Conservation (phyloP, 1,139 yeast genomes). For the Candida sanyaensis region DNA sequence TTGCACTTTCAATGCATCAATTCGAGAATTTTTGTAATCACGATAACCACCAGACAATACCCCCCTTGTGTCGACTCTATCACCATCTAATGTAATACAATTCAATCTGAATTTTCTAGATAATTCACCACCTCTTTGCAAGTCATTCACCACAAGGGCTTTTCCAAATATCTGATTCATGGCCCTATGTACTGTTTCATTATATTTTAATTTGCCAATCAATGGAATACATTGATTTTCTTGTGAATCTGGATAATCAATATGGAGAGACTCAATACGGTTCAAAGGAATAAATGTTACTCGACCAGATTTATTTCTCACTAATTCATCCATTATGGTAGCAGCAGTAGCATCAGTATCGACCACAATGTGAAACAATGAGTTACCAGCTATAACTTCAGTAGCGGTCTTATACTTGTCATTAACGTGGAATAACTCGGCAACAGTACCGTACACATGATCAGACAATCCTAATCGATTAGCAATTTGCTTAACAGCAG, state of each 20-base stretch:
- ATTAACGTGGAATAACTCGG: slow-evolving; percentile 77
- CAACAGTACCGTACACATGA: slow-evolving; percentile 81
- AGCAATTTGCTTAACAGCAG: slow-evolving; percentile 63
- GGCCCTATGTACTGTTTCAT: slow-evolving; percentile 57
- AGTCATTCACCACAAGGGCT: slow-evolving; percentile 73
- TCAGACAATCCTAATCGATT: slow-evolving; percentile 52
- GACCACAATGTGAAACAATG: slow-evolving; percentile 86
- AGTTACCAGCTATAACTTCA: slow-evolving; percentile 86
- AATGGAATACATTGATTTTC: slow-evolving; percentile 70
- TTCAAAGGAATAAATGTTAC: slow-evolving; percentile 91
- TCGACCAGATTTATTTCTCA: slow-evolving; percentile 73
- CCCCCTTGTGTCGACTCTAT: slow-evolving; percentile 81
- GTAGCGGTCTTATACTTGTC: slow-evolving; percentile 85
- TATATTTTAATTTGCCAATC: slow-evolving; percentile 67
- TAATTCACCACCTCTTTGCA: slow-evolving; percentile 68
- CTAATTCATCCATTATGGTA: slow-evolving; percentile 71
- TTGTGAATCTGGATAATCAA: slow-evolving; percentile 54
- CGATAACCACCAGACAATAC: slow-evolving; percentile 88
- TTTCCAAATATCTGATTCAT: slow-evolving; percentile 79
- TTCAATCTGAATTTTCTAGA: slow-evolving; percentile 64
- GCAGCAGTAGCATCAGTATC: slow-evolving; percentile 87
- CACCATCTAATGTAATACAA: slow-evolving; percentile 92
- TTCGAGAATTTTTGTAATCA: slow-evolving; percentile 65
- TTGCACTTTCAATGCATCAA: slow-evolving; percentile 67
- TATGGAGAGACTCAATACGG: slow-evolving; percentile 44